Evolutionary conservation across 305 asterid species (phyloP).

Genomic region (Solanum chacoense): DNA sequence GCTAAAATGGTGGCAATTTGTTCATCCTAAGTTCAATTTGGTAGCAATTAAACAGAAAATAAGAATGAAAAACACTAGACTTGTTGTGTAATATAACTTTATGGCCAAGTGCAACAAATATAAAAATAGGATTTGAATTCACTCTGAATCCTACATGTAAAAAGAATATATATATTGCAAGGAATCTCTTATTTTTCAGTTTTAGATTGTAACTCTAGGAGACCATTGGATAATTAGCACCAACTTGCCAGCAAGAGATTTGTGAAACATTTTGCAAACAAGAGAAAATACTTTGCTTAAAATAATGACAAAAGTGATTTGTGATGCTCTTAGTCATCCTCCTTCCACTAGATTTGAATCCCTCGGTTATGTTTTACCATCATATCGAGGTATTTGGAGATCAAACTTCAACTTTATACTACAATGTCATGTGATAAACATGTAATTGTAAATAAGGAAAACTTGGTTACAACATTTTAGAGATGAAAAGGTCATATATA

Average conservation of each 20-base stretch:
- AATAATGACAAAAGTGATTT: not conserved
- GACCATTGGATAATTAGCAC: not conserved
- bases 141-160: not conserved
- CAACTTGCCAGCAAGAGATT: not conserved
- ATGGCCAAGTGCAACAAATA: not conserved
- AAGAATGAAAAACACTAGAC: not conserved
- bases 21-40: not conserved
- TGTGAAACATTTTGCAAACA: not conserved
- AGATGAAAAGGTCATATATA: not conserved
- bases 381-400: not conserved
- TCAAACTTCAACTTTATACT: not conserved
- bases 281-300: not conserved
- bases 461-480: not conserved
- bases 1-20: not conserved
- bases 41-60: not conserved
- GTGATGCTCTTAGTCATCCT: not conserved
- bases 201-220: not conserved
- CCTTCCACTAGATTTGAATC: not conserved
- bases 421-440: not conserved
- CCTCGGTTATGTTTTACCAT: not conserved
- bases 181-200: not conserved
- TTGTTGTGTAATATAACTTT: not conserved
- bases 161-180: not conserved
- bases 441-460: not conserved
- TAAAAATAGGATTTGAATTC: not conserved